These are phyloP conservation scores for Cladosporium cucumerinum DNA, from an alignment of 2,329 filamentous ascomycete genomes.

Conservation along the genomic window DNA sequence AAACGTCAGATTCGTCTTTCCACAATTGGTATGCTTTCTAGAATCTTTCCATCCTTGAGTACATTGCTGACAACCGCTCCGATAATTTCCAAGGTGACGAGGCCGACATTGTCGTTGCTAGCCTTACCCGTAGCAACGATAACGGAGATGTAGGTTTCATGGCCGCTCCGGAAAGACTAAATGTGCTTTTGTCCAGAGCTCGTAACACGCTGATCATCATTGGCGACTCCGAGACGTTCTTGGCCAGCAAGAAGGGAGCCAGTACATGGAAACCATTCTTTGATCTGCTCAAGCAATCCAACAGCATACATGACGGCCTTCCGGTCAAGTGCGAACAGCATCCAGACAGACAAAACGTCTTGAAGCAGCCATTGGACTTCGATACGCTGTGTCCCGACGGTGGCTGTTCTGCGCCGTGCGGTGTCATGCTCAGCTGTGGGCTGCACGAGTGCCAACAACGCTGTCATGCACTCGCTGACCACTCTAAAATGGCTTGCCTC, in stretches of 20 bases:
- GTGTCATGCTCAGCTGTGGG: conserved; percentile 52
- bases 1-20: conserved; percentile 43
- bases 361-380: conserved; percentile 57
- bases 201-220: conserved; percentile 70
- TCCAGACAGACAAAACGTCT: conserved; percentile 45
- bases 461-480: conserved; percentile 62
- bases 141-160: conserved; percentile 62
- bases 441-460: conserved; percentile 56
- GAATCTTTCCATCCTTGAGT: too few species aligned
- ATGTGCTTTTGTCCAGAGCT: conserved; percentile 65
- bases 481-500: conserved; percentile 56
- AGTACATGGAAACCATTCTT: conserved; percentile 24
- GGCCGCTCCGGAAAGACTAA: conserved; percentile 63
- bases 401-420: conserved; percentile 61
- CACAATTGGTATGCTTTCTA: too few species aligned
- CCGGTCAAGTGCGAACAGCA: conserved; percentile 61
- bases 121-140: conserved; percentile 66
- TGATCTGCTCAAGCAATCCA: conserved; percentile 18
- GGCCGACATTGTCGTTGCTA: conserved; percentile 66
- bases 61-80: too few species aligned
- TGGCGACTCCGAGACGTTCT: conserved; percentile 51
- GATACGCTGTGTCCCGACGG: conserved; percentile 63
- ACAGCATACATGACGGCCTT: conserved; percentile 52
- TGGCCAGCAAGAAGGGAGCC: conserved; percentile 19
- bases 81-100: conserved; percentile 76